Evolutionary conservation across 352 stramenopile genomes (phyloP).

Genomic region (Globisporangium spinosum): DNA sequence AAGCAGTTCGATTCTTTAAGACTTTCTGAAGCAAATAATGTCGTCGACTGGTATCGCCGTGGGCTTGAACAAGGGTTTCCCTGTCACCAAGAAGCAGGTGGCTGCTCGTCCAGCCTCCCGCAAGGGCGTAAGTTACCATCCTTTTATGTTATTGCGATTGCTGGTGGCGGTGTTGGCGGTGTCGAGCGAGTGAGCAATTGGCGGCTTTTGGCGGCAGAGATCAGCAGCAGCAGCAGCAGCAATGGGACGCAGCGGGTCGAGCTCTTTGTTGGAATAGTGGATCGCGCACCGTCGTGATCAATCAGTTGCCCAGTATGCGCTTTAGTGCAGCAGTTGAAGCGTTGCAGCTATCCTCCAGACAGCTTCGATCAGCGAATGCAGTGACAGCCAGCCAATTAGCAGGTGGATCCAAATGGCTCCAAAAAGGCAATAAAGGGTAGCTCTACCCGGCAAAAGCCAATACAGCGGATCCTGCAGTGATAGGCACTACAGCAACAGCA

Average conservation of each 20-base stretch:
- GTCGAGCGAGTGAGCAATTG: background rate
- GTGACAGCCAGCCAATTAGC: slow-evolving; percentile 2
- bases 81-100: slow-evolving; percentile 91
- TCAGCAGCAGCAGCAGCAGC: background rate
- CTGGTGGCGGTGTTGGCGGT: background rate
- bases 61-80: slow-evolving; percentile 91
- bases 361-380: background rate
- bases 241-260: background rate
- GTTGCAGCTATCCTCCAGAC: background rate
- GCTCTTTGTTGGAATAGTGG: background rate
- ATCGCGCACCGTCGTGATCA: background rate
- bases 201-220: background rate
- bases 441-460: background rate
- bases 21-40: slow-evolving; percentile 86
- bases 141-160: background rate
- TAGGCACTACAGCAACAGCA: background rate
- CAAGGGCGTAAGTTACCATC: slow-evolving; percentile 86
- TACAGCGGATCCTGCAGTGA: background rate
- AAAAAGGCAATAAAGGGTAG: background rate
- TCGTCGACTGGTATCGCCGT: slow-evolving; percentile 90
- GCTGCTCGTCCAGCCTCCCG: slow-evolving; percentile 74
- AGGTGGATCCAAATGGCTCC: background rate
- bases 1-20: slow-evolving; percentile 86
- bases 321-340: background rate
- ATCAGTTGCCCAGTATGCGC: background rate